Percentiles rank a stretch among this genome's conserved stretches.
Evolutionary conservation across 2,329 filamentous ascomycete species (phyloP).

Genomic region (Ceratocystis lukuohia): DNA sequence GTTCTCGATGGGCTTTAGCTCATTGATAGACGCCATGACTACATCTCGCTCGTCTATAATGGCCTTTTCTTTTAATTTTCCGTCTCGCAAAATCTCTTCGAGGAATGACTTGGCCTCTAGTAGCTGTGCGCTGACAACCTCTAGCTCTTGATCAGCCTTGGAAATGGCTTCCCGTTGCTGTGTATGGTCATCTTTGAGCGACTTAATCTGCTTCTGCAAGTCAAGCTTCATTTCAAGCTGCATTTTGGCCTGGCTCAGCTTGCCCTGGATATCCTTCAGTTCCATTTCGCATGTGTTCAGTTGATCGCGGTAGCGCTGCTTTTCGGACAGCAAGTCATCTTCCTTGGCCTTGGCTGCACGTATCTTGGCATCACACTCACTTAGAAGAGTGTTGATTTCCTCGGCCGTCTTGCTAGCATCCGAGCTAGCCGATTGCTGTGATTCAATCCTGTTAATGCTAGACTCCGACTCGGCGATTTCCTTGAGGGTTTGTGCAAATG

Average conservation of each 20-base stretch:
- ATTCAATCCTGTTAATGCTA: constrained; percentile 61
- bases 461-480: constrained; percentile 59
- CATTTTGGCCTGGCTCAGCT: constrained; percentile 54
- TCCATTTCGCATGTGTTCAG: constrained; percentile 64
- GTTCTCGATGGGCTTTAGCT: constrained; percentile 59
- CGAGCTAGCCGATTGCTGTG: constrained; percentile 53
- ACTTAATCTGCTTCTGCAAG: constrained; percentile 57
- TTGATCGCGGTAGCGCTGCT: constrained; percentile 55
- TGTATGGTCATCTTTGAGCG: constrained; percentile 52
- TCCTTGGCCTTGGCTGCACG: constrained; percentile 50
- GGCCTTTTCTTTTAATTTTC: constrained; percentile 57
- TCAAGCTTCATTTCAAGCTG: constrained; percentile 71
- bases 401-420: constrained; percentile 42
- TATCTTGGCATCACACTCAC: constrained; percentile 51
- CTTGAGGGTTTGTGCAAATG: constrained; percentile 56
- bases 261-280: constrained; percentile 58
- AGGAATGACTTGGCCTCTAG: constrained; percentile 60
- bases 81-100: constrained; percentile 61
- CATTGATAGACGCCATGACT: constrained; percentile 60
- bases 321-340: constrained; percentile 52
- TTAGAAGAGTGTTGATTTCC: constrained; percentile 69
- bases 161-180: constrained; percentile 59
- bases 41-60: constrained; percentile 57
- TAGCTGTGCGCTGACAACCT: constrained; percentile 61
- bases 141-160: constrained; percentile 57